Conservation (phyloP, 305 asterid genomes). For the Andrographis paniculata region DNA sequence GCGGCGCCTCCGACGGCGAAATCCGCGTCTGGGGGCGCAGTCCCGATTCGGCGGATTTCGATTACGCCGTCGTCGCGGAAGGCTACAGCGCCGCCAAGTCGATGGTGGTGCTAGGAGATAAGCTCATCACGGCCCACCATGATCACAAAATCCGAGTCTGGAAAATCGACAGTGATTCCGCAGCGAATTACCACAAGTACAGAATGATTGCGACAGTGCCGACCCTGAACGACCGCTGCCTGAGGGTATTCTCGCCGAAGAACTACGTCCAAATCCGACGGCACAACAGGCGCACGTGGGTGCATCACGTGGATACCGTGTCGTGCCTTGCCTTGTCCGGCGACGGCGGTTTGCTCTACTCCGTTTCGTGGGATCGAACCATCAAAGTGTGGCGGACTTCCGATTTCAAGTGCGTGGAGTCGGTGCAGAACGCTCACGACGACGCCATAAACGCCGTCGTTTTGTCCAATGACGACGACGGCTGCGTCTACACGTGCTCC, state of each 20-base stretch:
- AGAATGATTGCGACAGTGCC: conserved; percentile 60
- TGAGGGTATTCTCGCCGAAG: conserved; percentile 34
- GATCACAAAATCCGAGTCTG: conserved; percentile 78
- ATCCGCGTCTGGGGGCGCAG: conserved; percentile 39
- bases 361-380: conserved; percentile 87
- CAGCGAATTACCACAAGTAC: conserved; percentile 10
- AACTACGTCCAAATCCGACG: conserved; percentile 62
- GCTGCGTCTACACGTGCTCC: conserved; percentile 60
- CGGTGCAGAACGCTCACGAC: conserved; percentile 63
- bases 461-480: conserved; percentile 41
- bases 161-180: conserved; percentile 26
- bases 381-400: conserved; percentile 70
- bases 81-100: conserved; percentile 48
- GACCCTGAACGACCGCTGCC: conserved; percentile 53
- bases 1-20: conserved; percentile 56
- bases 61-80: conserved; percentile 12
- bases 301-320: conserved; percentile 69
- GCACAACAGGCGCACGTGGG: conserved; percentile 67
- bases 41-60: conserved; percentile 3
- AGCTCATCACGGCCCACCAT: conserved; percentile 64
- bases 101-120: conserved; percentile 32
- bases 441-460: conserved; percentile 79
- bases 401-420: conserved; percentile 66
- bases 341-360: conserved; percentile 45
- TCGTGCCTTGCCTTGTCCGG: conserved; percentile 48